A percentile compares a stretch with the other conserved stretches of the same genome.
phyloP scores from a whole-genome alignment of 2,329 filamentous ascomycete genomes.

The Calonectria ilicicola region DNA sequence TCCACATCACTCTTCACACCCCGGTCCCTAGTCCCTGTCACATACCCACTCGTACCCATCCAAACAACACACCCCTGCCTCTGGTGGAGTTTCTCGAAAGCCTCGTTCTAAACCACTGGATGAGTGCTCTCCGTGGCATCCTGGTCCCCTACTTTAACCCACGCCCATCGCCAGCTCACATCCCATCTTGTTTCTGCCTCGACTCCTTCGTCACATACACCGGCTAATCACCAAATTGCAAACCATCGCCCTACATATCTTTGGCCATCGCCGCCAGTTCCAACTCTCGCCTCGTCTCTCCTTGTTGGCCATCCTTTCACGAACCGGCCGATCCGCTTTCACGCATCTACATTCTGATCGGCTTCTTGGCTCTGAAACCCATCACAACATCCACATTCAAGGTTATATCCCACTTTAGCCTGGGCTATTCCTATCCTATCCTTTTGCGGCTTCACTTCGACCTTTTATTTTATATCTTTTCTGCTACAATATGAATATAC shows the following conservation, averaged over 20 bases:
- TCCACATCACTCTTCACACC: slow-evolving; percentile 25
- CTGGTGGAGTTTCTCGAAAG: slow-evolving; percentile 40
- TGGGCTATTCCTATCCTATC: slow-evolving; percentile 17
- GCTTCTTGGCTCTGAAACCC: slow-evolving; percentile 7
- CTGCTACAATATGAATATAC: slow-evolving; percentile 39
- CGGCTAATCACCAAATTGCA: slow-evolving; percentile 35
- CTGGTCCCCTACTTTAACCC: slow-evolving; percentile 44
- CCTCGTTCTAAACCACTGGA: slow-evolving; percentile 45
- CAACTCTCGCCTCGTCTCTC: slow-evolving; percentile 29
- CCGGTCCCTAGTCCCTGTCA: slow-evolving; percentile 14
- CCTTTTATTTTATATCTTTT: not conserved
- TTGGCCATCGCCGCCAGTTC: slow-evolving; percentile 10
- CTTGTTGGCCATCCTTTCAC: slow-evolving; percentile 26
- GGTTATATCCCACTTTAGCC: slow-evolving; percentile 2
- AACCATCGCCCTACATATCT: slow-evolving; percentile 20
- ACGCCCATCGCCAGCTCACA: slow-evolving; percentile 29
- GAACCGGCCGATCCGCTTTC: slow-evolving; percentile 27
- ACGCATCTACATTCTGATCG: slow-evolving; percentile 29
- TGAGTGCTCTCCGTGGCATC: slow-evolving; percentile 37
- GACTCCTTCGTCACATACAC: slow-evolving; percentile 41
- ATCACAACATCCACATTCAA: not conserved
- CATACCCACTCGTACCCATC: slow-evolving; percentile 4
- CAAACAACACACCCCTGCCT: slow-evolving; percentile 19
- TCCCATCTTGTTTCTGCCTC: slow-evolving; percentile 27
- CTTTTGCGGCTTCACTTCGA: slow-evolving; percentile 4